Conservation (phyloP, 2,329 filamentous ascomycete genomes). For the Aspergillus vadensis region DNA sequence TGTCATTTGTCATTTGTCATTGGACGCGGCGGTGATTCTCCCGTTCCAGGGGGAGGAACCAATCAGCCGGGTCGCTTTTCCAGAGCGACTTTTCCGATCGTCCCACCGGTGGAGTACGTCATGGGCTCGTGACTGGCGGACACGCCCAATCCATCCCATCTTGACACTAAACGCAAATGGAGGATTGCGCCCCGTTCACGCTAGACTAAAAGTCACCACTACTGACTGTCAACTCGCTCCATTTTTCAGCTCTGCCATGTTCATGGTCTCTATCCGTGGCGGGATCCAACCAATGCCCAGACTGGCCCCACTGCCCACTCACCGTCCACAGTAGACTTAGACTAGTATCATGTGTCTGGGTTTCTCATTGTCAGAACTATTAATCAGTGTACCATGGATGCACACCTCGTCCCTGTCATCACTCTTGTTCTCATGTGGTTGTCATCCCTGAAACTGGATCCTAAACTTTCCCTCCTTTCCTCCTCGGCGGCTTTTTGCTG, state of each 20-base stretch:
- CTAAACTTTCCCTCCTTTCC: constrained; percentile 5
- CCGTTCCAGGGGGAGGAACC: constrained; percentile 14
- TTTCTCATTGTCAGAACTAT: constrained; percentile 6
- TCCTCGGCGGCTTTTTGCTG: too few species aligned
- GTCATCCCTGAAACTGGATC: constrained; percentile 17
- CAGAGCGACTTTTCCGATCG: constrained; percentile 22
- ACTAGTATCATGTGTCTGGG: constrained; percentile 7
- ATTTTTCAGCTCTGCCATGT: constrained; percentile 10
- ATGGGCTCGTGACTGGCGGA: constrained; percentile 11
- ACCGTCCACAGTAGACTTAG: neutral
- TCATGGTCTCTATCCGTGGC: neutral
- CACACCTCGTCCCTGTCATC: constrained; percentile 15
- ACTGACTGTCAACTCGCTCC: neutral
- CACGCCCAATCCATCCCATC: constrained; percentile 15
- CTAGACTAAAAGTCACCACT: constrained; percentile 10
- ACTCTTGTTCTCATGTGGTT: constrained; percentile 17
- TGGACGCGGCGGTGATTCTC: constrained; percentile 1
- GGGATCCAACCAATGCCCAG: constrained; percentile 6
- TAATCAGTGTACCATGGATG: constrained; percentile 11
- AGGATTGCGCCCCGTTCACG: constrained; percentile 4
- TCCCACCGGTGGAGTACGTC: constrained; percentile 16
- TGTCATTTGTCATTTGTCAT: constrained; percentile 6
- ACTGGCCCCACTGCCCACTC: neutral
- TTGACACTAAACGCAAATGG: constrained; percentile 1
- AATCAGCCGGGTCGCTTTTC: constrained; percentile 15